Evolutionary conservation across 2,329 filamentous ascomycete species (phyloP).

Genomic region (Lachnellula hyalina): DNA sequence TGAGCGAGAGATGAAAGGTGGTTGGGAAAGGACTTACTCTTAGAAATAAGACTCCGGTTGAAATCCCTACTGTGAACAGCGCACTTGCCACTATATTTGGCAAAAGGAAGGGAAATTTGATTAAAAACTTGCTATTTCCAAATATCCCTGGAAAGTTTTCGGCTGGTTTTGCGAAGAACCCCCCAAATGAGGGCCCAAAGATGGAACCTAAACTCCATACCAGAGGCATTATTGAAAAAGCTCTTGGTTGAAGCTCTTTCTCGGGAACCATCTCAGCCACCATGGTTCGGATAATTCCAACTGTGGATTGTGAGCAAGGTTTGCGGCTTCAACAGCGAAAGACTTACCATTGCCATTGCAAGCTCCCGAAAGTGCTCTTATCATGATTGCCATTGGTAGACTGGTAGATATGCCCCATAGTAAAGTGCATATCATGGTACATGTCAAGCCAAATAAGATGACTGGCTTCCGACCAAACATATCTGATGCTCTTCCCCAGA

Average conservation of each 20-base stretch:
- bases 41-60: slow-evolving; percentile 72
- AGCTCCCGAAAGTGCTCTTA: slow-evolving; percentile 73
- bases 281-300: slow-evolving; percentile 88
- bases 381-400: slow-evolving; percentile 71
- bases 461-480: slow-evolving; percentile 74
- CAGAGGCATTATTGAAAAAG: slow-evolving; percentile 90
- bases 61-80: slow-evolving; percentile 74
- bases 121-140: slow-evolving; percentile 61
- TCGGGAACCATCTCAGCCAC: slow-evolving; percentile 90
- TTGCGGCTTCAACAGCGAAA: background rate
- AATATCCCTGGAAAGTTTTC: slow-evolving; percentile 69
- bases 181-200: slow-evolving; percentile 82
- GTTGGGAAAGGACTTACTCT: slow-evolving; percentile 40
- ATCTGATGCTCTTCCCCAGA: slow-evolving; percentile 76
- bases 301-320: slow-evolving; percentile 35
- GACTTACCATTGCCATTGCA: slow-evolving; percentile 74
- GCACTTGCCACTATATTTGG: slow-evolving; percentile 74
- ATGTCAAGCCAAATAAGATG: slow-evolving; percentile 67
- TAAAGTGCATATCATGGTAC: slow-evolving; percentile 76
- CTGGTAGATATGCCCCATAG: slow-evolving; percentile 79
- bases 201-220: slow-evolving; percentile 85
- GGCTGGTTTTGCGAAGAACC: slow-evolving; percentile 76
- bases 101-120: slow-evolving; percentile 72
- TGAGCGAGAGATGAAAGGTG: background rate
- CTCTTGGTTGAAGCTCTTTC: slow-evolving; percentile 77